Evolutionary conservation across 2,329 filamentous ascomycete genomes (phyloP), one percentile per base, ranked within the genome.

Genomic region (Parastagonospora nodorum): DNA sequence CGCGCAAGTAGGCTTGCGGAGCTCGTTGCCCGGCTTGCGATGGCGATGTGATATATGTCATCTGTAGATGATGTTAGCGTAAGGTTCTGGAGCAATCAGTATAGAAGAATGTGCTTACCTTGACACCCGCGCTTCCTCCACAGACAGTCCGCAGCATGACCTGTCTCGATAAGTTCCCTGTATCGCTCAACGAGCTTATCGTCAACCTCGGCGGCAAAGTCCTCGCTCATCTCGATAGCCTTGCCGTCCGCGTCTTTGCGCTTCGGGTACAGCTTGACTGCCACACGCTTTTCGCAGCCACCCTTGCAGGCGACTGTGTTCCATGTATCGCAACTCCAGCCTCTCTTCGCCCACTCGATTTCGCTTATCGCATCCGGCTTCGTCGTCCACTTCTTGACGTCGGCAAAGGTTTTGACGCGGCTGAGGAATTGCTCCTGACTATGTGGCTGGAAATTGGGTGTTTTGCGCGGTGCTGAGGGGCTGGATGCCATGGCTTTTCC

Each of bases 121-220:
- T 96, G 92, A 70, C 92, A 97, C n/a, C 91, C 92, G 52, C 85
- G 85, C 69, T 85, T 89, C 63, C 86, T 84, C 94, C 93, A 99
- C 14, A 94, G 79, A 68, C 93, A 99, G 55, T 86, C 86, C 45
- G 91, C 87, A 27, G 86, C 82, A 69, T 99, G 93, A 2, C 87
- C 88, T 19, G 84, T 81, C 11, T 89, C 76, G 45, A 97, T 87
- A 52, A 93, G 78, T 43, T 86, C 84, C 16, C 79, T 80, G 68
- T 96, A 97, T 65, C 88, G 87, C 39, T 89, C 84, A 7, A 94
- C 86, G 44, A 97, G 77, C 12, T 84, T 88, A 30, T 87, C 72
- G 27, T 84, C 83, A 71, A 77, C 57, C 3, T 77, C 77, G 30
- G 69, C 74, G 33, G 77, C 73, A 27, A 79, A 68, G 55, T 80